A percentile compares a stretch with the other conserved stretches of the same genome.
phyloP scores from a whole-genome alignment of 352 stramenopile species.

The Phytophthora tentaculata region DNA sequence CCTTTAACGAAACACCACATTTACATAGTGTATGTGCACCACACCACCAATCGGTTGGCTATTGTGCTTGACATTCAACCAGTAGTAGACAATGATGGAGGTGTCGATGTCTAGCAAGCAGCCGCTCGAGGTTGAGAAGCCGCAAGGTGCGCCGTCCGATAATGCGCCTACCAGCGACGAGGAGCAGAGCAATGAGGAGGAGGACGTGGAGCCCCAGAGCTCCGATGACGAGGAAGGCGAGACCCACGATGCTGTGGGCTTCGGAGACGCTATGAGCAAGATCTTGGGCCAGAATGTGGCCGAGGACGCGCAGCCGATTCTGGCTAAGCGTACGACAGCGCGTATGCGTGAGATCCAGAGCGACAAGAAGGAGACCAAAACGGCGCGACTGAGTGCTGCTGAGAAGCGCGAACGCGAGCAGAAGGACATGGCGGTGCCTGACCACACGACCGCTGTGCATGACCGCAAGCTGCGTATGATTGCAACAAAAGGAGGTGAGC shows the following conservation, averaged over 20 bases:
- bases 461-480: slow-evolving; percentile 81
- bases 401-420: slow-evolving; percentile 80
- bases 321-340: slow-evolving; percentile 83
- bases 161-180: slow-evolving; percentile 13
- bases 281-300: slow-evolving; percentile 79
- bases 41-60: slow-evolving; percentile 29
- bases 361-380: slow-evolving; percentile 80
- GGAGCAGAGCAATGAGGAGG: slow-evolving; percentile 26
- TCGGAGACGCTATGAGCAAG: slow-evolving; percentile 89
- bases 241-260: slow-evolving; percentile 71
- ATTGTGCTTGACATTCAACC: slow-evolving; percentile 4
- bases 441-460: slow-evolving; percentile 59
- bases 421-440: slow-evolving; percentile 78
- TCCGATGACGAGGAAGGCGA: slow-evolving; percentile 43
- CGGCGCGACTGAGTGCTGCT: slow-evolving; percentile 63
- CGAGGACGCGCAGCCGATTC: slow-evolving; percentile 72
- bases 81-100: slow-evolving; percentile 19
- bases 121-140: slow-evolving; percentile 10
- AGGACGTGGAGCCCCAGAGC: slow-evolving; percentile 23
- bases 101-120: slow-evolving; percentile 10
- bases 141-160: slow-evolving; percentile 5
- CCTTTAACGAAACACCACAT: slow-evolving; percentile 17
- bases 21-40: not conserved
- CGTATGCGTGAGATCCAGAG: slow-evolving; percentile 85
- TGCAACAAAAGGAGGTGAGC: slow-evolving; percentile 79